Base-by-base conservation (phyloP, 2,329 filamentous ascomycete genomes). In the Proliferodiscus dingleyae region DNA sequence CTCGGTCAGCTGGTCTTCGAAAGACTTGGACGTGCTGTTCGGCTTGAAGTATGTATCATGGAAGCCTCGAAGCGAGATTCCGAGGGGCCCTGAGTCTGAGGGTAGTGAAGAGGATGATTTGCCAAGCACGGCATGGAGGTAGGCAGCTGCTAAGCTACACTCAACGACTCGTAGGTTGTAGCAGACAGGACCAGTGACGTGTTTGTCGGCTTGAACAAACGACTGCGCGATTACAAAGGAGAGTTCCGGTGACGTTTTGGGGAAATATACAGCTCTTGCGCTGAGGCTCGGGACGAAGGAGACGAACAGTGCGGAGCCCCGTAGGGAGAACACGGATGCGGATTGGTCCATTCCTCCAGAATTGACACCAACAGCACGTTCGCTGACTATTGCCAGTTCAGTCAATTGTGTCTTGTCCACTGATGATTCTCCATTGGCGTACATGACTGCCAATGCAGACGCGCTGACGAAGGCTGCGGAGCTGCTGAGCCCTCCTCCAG, bases 311-410 rank as follows among this genome's bases (percentile, higher is more conserved):
- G 93, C 89, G 30, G 86, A 87, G 41, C 88, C 90, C 54, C 83
- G 82, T 59, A 88, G 77, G 0, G 89, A 91, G 68, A 98, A 93
- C 53, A 98, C 91, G 0, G 91, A 97, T 26, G 93, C 93, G 11
- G 89, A 84, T 70, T 98, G 93, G 63, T 98, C 93, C 93, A 98
- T 97, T 45, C 90, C 93, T 66, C 93, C 93, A 4, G 89, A 94
- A 69, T 97, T 97, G 58, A 98, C 93, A 41, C 93, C 93, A 3
- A 97, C 93, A 13, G 87, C 84, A 46, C 93, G 81, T 71, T 98
- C 93, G 37, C 89, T 95, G 29, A 96, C 88, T 56, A 98, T 91
- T 18, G 93, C 90, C 41, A 97, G 75, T 69, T 97, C 90, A 1
- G 91, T 87, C 34, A 98, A 71, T 65, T 93, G 86, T 55, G 85